Evolutionary conservation across 2,329 filamentous ascomycete genomes (phyloP).

Genomic region (Diaporthe batatas): DNA sequence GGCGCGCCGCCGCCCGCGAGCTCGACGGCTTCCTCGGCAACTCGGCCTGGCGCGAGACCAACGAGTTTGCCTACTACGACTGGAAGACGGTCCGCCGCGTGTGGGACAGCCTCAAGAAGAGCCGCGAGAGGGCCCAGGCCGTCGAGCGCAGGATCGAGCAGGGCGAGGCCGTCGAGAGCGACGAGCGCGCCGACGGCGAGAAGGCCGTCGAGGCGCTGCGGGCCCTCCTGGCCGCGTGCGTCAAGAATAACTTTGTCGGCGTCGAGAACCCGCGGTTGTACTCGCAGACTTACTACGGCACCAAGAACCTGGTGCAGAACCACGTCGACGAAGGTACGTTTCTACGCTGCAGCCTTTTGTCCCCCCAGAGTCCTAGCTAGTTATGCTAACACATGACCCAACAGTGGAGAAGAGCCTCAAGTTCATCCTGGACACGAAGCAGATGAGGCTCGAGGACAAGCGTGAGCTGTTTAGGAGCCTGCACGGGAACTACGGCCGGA

Average conservation of each 20-base stretch:
- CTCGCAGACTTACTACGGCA: slow-evolving; percentile 96
- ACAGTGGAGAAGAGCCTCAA: slow-evolving; percentile 75
- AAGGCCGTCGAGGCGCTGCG: slow-evolving; percentile 81
- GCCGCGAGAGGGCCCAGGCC: slow-evolving; percentile 70
- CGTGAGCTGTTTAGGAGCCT: slow-evolving; percentile 87
- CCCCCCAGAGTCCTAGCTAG: slow-evolving; percentile 38
- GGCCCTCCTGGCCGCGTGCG: slow-evolving; percentile 85
- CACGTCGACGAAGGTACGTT: slow-evolving; percentile 83
- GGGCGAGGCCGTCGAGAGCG: slow-evolving; percentile 55
- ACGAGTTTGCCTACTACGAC: slow-evolving; percentile 89
- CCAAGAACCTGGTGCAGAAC: slow-evolving; percentile 92
- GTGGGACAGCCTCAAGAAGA: slow-evolving; percentile 78
- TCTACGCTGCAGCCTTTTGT: too few relatives aligned
- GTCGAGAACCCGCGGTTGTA: slow-evolving; percentile 96
- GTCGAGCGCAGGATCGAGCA: slow-evolving; percentile 53
- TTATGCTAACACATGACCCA: neutral
- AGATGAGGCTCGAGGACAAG: slow-evolving; percentile 80
- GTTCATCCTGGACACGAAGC: slow-evolving; percentile 76
- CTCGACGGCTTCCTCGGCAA: slow-evolving; percentile 87
- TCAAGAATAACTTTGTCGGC: slow-evolving; percentile 98
- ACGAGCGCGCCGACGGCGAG: slow-evolving; percentile 52
- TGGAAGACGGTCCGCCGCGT: slow-evolving; percentile 84
- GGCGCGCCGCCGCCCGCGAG: slow-evolving; percentile 82
- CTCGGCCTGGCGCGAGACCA: slow-evolving; percentile 82
- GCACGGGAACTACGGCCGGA: slow-evolving; percentile 90